Percentiles rank a stretch among this genome's conserved stretches.
These are phyloP conservation scores for Thermothielavioides terrestris DNA, from an alignment of 495 filamentous ascomycete genomes.

Conservation along the genomic window DNA sequence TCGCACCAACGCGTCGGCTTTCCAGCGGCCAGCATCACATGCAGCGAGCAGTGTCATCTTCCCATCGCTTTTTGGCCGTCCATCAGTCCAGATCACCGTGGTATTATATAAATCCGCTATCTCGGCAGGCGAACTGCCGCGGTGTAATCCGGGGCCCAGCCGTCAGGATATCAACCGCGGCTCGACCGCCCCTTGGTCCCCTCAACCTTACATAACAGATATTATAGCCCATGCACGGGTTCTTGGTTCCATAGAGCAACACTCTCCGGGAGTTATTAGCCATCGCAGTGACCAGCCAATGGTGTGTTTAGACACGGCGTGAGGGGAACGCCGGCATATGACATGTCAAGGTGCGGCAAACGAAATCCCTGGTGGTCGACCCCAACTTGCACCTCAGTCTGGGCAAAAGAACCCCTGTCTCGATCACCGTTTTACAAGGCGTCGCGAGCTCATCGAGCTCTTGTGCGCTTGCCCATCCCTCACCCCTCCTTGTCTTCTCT, in stretches of 20 bases:
- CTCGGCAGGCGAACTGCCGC: not conserved
- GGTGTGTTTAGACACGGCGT: not conserved
- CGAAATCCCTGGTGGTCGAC: not conserved
- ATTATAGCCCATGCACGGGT: not conserved
- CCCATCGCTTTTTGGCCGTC: no score
- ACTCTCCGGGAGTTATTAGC: not conserved
- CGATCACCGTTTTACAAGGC: no score
- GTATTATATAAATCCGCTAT: no score
- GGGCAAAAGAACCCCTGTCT: no score
- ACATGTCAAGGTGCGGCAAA: not conserved
- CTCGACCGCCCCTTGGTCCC: not conserved
- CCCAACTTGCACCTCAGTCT: not conserved
- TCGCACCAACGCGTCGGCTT: no score
- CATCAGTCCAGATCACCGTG: no score
- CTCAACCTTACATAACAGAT: constrained; percentile 1
- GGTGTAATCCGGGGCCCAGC: not conserved
- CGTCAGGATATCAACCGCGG: not conserved
- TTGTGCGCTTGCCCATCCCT: not conserved
- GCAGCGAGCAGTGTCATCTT: no score
- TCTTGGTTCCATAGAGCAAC: not conserved
- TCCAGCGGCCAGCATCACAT: no score
- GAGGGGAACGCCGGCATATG: constrained; percentile 7
- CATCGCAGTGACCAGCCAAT: not conserved
- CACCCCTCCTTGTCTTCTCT: not conserved
- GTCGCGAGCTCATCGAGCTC: no score